Evolutionary conservation across 306 rosid genomes (phyloP), one percentile per base, ranked within the genome.

Genomic region (Cotoneaster glaucophyllus): DNA sequence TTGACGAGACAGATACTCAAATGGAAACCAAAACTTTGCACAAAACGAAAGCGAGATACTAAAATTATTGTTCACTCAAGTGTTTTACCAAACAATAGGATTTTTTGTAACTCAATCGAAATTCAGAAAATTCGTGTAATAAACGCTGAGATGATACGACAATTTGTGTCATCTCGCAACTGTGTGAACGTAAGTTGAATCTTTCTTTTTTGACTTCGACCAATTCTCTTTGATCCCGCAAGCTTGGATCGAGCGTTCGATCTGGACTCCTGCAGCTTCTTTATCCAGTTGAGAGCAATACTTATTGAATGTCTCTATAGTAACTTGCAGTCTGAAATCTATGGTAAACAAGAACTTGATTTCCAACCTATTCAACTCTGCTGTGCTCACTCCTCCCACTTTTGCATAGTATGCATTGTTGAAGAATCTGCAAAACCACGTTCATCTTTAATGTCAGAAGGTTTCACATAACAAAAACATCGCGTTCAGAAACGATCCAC

Each of bases 371-470:
- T 95, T 95, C 73, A 95, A 71, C 82, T 95, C 99, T 5, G 64
- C 77, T 0, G 96, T 95, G 89, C 88, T 89, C 62, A 95, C 86
- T 78, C 97, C 99, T 67, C 99, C 99, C 53, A 92, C 99, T 86
- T 77, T 95, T 26, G 99, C 99, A 76, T 92, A 95, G 86, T 95
- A 95, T 15, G 98, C 98, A 78, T 92, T 95, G 86, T 93, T 90
- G 81, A 85, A 95, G 87, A 92, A 90, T 73, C 99, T 95, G 91
- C 85, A 84, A 74, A 80, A 83, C 80, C 73, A 78, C 21, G 58
- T 43, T 73, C 14, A 18, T n/a, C 48, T 65, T 66, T 28, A 28
- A 12, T 21, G 12, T 74, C 53, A 81, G 48, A 72, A 64, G 15
- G 69, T 37, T 22, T 39, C 15, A 0, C 43, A 64, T 3, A 5